A percentile compares a stretch with the other conserved stretches of the same genome.
Evolutionary conservation across 1,284 basidiomycete species (phyloP).

Genomic region (Cutaneotrichosporon arboriforme): DNA sequence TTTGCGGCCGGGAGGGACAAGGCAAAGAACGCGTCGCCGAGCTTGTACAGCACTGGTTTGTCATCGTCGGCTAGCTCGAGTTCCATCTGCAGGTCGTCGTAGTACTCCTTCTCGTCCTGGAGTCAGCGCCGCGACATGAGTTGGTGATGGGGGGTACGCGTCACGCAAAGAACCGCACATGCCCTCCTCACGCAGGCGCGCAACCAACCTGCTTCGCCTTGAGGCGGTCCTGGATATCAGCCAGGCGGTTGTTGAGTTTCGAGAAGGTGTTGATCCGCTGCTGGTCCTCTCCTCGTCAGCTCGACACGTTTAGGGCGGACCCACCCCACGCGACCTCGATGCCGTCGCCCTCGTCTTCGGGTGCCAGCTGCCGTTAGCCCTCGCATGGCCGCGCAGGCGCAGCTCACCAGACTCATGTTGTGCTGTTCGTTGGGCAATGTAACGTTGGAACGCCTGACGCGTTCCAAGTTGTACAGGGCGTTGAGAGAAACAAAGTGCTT

Average conservation of each 20-base stretch:
- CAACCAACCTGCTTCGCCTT: constrained; percentile 61
- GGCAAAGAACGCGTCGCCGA: constrained; percentile 84
- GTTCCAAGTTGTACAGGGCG: too few species aligned
- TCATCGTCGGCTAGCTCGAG: constrained; percentile 80
- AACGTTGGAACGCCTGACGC: too few species aligned
- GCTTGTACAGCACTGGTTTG: constrained; percentile 74
- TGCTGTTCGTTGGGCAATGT: background rate
- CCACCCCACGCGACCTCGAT: constrained; percentile 86
- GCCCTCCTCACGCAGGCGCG: background rate
- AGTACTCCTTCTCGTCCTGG: constrained; percentile 84
- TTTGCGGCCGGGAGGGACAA: constrained; percentile 66
- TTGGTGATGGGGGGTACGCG: too few species aligned
- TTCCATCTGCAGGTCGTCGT: constrained; percentile 82
- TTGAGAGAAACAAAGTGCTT: too few species aligned
- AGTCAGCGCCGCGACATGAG: background rate
- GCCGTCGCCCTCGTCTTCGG: constrained; percentile 73
- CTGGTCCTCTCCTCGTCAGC: constrained; percentile 72
- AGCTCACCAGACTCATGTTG: constrained; percentile 34
- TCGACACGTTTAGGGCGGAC: constrained; percentile 34
- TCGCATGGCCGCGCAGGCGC: too few species aligned
- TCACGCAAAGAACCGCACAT: background rate
- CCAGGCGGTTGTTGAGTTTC: constrained; percentile 75
- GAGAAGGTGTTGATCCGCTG: constrained; percentile 88
- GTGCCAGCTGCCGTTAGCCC: constrained; percentile 47
- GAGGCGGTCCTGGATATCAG: constrained; percentile 67